phyloP scores from a whole-genome alignment of 768 basidiomycete species.

The Neoboletus brunneissimus region DNA sequence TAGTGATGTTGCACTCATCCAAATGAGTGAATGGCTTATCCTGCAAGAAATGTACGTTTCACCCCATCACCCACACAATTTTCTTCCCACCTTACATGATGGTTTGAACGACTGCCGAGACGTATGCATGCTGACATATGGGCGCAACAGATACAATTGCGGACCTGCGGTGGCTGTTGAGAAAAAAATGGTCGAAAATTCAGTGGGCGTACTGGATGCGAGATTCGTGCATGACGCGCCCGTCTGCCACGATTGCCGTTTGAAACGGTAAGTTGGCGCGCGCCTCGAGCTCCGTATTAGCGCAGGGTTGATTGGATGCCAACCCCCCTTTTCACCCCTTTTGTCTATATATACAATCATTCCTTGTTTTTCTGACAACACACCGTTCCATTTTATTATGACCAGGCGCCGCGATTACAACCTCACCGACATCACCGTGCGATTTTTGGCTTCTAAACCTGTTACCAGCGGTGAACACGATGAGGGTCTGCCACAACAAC shows the following conservation, averaged over 20 bases:
- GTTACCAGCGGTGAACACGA: conserved; percentile 30
- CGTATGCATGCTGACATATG: conserved; percentile 18
- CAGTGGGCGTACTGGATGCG: conserved; percentile 30
- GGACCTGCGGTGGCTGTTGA: conserved; percentile 53
- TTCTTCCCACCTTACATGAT: conserved; percentile 5
- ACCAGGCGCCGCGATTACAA: conserved; percentile 46
- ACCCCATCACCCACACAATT: neutral
- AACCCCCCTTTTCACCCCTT: neutral
- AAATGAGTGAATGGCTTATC: conserved; percentile 61
- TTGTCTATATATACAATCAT: neutral
- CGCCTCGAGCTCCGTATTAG: conserved; percentile 5
- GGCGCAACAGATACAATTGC: conserved; percentile 48
- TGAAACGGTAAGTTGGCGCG: conserved; percentile 45
- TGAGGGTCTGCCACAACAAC: conserved; percentile 19
- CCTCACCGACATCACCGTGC: conserved; percentile 60
- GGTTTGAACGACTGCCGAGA: conserved; percentile 3
- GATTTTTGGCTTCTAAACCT: conserved; percentile 37
- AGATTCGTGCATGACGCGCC: conserved; percentile 47
- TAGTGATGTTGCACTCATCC: conserved; percentile 52
- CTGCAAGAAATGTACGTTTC: conserved; percentile 55
- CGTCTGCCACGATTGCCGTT: conserved; percentile 61
- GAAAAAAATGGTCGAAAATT: conserved; percentile 30
- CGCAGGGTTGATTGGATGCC: conserved; percentile 6
- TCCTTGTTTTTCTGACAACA: conserved; percentile 14
- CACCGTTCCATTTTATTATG: conserved; percentile 15